Evolutionary conservation across 169 alveolate genomes (phyloP).

Genomic region (Cryptosporidium xiaoi): DNA sequence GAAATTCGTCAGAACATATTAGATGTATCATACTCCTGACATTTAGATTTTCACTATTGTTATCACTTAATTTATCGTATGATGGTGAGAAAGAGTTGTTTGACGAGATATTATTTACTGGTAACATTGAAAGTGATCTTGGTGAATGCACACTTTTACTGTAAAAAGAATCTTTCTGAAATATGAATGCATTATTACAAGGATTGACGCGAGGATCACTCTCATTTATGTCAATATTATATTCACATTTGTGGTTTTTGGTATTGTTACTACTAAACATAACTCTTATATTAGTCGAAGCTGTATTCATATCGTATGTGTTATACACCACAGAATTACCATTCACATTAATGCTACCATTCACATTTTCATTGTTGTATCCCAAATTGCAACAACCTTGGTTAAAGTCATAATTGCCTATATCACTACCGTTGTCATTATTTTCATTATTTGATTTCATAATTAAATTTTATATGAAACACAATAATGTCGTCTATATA

Average conservation of each 20-base stretch:
- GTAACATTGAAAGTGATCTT: slow-evolving; percentile 6
- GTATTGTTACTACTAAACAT: slow-evolving; percentile 12
- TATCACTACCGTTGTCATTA: slow-evolving; percentile 2
- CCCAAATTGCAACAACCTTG: slow-evolving; percentile 17
- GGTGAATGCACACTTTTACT: slow-evolving; percentile 59
- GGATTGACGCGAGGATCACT: background rate
- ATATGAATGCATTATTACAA: too few relatives aligned
- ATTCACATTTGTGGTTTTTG: background rate
- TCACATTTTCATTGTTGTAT: slow-evolving; percentile 9
- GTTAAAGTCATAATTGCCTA: slow-evolving; percentile 8
- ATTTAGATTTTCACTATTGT: background rate
- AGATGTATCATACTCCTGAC: slow-evolving; percentile 37
- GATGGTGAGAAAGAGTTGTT: slow-evolving; percentile 6
- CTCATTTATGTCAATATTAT: background rate
- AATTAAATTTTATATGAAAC: background rate
- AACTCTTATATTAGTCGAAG: slow-evolving; percentile 31
- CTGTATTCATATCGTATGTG: background rate
- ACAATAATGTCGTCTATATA: background rate
- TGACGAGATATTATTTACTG: background rate
- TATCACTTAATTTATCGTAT: background rate
- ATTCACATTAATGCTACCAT: background rate
- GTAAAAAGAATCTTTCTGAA: background rate
- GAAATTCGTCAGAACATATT: slow-evolving; percentile 41
- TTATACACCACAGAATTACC: background rate
- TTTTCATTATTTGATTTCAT: slow-evolving; percentile 25